Base-by-base conservation (phyloP, 2,329 filamentous ascomycete species). In the Xylariaceae sp. region DNA sequence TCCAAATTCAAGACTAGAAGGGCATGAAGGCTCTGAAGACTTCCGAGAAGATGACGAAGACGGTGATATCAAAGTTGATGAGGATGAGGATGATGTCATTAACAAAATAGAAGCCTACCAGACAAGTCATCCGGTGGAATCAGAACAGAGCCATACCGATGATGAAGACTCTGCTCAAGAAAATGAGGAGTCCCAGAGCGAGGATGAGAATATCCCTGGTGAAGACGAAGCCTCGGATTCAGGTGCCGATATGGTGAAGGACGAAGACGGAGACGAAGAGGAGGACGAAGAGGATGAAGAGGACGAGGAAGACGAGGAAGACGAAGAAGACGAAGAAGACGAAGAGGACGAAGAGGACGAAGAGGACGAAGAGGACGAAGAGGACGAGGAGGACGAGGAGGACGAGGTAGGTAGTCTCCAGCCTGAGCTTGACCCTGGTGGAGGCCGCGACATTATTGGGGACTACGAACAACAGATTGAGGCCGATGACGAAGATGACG, bases 221-320 rank as follows among this genome's bases (percentile, higher is more conserved):
- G 65, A 76, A 7, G 64, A 65, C 26, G 64, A 52, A 32, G 67
- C 61, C 19, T 68, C 65, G 27, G 68, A 74, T 5, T 72, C 78
- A 39, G 67, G 75, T 53, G 73, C 70, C 0, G 73, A 74, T 12
- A 73, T 71, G 32, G 75, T 76, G 49, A 72, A 73, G 6, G 71
- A 76, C 44, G 68, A 73, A 67, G 66, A 19, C 19, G 19, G 19
- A 19, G 19, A 19, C 19, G 19, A 19, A 19, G 19, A 19, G 19
- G 19, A 19, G 19, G 19, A 19, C 19, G 19, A 19, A 19, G 19
- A 19, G 19, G 19, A 19, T 19, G 19, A 19, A 19, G 19, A 19
- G 19, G 19, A 19, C 19, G 19, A 19, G 19, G 19, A 19, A 19
- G 19, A 19, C 19, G 19, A 19, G 19, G 19, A 19, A 19, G 19